Percentiles rank a stretch among this genome's conserved stretches.
phyloP scores from a whole-genome alignment of 805 yeast genomes.

The Lipomyces sp. region DNA sequence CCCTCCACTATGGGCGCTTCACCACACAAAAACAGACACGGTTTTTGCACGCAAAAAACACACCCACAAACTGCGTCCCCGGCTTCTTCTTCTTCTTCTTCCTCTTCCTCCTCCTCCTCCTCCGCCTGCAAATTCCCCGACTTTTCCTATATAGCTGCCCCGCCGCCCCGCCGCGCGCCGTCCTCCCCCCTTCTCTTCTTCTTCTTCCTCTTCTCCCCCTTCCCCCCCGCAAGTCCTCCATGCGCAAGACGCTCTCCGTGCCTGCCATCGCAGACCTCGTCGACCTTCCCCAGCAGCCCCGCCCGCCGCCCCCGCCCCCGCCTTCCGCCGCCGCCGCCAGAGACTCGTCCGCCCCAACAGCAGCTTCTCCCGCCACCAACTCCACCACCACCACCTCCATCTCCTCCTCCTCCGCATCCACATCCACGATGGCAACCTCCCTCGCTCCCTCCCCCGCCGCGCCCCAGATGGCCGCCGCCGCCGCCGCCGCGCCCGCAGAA shows the following conservation, averaged over 20 bases:
- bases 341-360: not conserved
- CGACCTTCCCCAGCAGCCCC: no score
- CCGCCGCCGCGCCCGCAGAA: slow-evolving; percentile 26
- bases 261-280: slow-evolving; percentile 16
- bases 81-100: no score
- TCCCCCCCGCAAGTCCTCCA: not conserved
- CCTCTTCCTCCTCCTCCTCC: no score
- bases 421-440: not conserved
- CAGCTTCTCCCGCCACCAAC: no score
- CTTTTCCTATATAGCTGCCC: not conserved
- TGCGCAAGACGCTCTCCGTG: slow-evolving; percentile 11
- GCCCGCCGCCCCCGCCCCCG: not conserved
- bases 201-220: not conserved
- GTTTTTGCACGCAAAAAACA: no score
- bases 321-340: not conserved
- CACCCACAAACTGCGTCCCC: no score
- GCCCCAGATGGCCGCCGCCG: slow-evolving; percentile 2
- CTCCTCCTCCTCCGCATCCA: not conserved
- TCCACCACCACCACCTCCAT: not conserved
- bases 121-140: no score
- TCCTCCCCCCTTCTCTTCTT: not conserved
- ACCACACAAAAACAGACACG: no score
- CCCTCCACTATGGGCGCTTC: no score
- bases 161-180: not conserved
- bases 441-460: not conserved